Conservation (phyloP, 2,329 filamentous ascomycete genomes). For the Fusarium bactridioides region DNA sequence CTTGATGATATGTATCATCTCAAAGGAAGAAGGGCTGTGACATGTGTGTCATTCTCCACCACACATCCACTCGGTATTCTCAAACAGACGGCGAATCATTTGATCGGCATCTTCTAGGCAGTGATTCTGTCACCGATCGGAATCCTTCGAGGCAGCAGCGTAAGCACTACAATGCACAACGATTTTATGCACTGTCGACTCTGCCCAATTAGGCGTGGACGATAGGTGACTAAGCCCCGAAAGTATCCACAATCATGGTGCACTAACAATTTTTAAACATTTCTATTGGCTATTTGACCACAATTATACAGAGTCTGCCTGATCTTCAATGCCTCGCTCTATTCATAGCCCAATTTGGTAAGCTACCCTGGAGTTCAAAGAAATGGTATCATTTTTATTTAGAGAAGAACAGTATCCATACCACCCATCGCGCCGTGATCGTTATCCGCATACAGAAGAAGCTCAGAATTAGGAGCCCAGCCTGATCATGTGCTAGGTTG, state of each 20-base stretch:
- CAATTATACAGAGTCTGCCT: neutral
- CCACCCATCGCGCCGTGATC: too few species aligned
- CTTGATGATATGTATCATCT: neutral
- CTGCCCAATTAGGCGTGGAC: neutral
- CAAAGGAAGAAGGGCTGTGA: fast-evolving
- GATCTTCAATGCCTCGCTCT: neutral
- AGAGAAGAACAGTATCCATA: fast-evolving
- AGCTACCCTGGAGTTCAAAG: neutral
- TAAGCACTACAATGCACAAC: neutral
- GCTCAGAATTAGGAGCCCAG: fast-evolving
- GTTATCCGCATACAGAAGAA: fast-evolving
- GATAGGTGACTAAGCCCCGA: neutral
- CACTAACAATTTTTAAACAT: fast-evolving
- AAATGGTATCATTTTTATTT: neutral
- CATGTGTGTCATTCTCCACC: neutral
- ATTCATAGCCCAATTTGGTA: neutral
- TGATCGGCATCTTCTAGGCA: neutral
- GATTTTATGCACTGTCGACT: fast-evolving
- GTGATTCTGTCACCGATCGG: neutral
- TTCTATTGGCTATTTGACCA: fast-evolving
- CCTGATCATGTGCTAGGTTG: too few species aligned
- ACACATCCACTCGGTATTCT: fast-evolving
- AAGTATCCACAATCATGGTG: fast-evolving
- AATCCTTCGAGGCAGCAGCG: neutral
- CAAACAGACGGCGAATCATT: neutral